Conservation (phyloP, 495 filamentous ascomycete species). For the Cercophora scortea region DNA sequence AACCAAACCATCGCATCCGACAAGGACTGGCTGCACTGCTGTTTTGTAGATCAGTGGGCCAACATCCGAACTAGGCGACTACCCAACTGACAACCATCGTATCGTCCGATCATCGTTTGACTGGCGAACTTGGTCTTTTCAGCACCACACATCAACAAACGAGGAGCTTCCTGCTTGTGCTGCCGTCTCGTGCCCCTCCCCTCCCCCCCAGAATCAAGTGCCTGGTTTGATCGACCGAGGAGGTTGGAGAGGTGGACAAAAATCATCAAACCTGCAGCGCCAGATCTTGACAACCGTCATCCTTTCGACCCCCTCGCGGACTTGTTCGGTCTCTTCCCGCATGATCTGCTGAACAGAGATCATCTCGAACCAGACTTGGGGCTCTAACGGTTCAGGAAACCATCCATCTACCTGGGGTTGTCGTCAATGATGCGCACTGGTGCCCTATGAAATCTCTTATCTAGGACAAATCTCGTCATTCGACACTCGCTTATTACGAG, state of each 20-base stretch:
- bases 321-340: constrained; percentile 9
- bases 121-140: constrained; percentile 15
- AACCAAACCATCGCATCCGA: constrained; percentile 7
- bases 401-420: constrained; percentile 11
- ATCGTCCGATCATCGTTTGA: constrained; percentile 26
- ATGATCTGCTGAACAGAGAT: constrained; percentile 21
- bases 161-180: no score
- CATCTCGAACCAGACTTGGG: constrained; percentile 14
- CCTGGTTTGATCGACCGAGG: constrained; percentile 24
- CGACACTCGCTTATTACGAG: constrained; percentile 9
- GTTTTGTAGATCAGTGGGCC: constrained; percentile 10
- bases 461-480: not conserved
- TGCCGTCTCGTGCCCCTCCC: not conserved
- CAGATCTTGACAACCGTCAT: constrained; percentile 6
- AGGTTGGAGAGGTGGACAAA: constrained; percentile 9
- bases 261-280: not conserved
- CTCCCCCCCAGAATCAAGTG: constrained; percentile 2
- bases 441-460: constrained; percentile 8
- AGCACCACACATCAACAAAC: constrained; percentile 15
- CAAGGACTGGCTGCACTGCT: constrained; percentile 4
- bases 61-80: constrained; percentile 5
- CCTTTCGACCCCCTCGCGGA: constrained; percentile 2
- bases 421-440: constrained; percentile 11
- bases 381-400: constrained; percentile 9
- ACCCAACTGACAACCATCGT: constrained; percentile 5